These are phyloP conservation scores for Tulasnella calospora DNA, from an alignment of 768 basidiomycete genomes.

Conservation along the genomic window DNA sequence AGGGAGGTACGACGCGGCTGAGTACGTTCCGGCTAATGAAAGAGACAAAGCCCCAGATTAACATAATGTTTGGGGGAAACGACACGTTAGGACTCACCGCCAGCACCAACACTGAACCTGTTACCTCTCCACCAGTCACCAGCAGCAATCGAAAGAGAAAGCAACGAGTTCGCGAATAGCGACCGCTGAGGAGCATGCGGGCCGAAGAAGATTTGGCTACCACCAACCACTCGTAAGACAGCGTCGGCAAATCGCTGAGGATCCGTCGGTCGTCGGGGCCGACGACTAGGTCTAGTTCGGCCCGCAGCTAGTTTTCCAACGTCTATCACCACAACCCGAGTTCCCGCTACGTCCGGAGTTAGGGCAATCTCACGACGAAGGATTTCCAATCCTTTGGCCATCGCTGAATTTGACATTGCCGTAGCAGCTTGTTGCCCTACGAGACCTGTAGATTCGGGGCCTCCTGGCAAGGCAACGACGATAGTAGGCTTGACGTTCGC, in stretches of 20 bases:
- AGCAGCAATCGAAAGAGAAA: conserved; percentile 44
- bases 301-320: conserved; percentile 46
- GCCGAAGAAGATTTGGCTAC: conserved; percentile 37
- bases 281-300: background rate
- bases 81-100: conserved; percentile 53
- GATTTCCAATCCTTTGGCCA: conserved; percentile 64
- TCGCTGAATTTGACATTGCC: conserved; percentile 72
- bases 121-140: conserved; percentile 60
- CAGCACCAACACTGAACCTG: conserved; percentile 69
- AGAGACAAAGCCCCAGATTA: background rate
- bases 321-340: conserved; percentile 66
- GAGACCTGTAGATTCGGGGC: conserved; percentile 63
- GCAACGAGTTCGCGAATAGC: conserved; percentile 33
- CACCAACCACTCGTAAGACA: conserved; percentile 58
- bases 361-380: conserved; percentile 66
- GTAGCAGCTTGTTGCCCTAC: conserved; percentile 65
- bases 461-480: conserved; percentile 27
- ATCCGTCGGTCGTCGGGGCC: conserved; percentile 49
- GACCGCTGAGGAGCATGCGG: conserved; percentile 10
- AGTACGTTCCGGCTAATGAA: conserved; percentile 9
- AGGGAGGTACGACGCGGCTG: conserved; percentile 19
- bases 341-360: conserved; percentile 54
- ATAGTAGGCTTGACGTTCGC: conserved; percentile 52
- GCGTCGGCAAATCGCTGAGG: conserved; percentile 54
- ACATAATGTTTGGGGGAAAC: background rate